Evolutionary conservation across 805 yeast species (phyloP).

Genomic region (Kodamaea hsintzibuensis): DNA sequence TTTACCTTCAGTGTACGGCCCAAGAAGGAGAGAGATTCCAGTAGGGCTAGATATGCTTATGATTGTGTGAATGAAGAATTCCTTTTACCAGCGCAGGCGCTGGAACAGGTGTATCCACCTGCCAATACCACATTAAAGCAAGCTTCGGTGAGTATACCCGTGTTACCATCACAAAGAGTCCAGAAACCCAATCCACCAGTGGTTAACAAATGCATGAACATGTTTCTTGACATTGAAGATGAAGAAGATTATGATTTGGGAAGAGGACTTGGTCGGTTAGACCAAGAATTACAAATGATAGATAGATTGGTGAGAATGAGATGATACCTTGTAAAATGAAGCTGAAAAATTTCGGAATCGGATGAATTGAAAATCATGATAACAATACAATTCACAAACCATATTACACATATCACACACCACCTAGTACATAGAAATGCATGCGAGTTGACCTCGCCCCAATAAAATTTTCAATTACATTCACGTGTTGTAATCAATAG

Average conservation of each 20-base stretch:
- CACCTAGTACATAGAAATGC: neutral
- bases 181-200: no score
- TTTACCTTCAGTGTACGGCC: slow-evolving; percentile 13
- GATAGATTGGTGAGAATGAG: slow-evolving; percentile 10
- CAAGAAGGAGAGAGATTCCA: neutral
- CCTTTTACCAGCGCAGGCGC: slow-evolving; percentile 10
- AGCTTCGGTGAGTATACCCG: slow-evolving; percentile 3
- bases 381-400: no score
- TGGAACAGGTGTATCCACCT: neutral
- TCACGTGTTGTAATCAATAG: no score
- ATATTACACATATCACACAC: neutral
- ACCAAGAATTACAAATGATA: slow-evolving; percentile 15
- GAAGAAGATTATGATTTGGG: slow-evolving; percentile 9
- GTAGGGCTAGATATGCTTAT: slow-evolving; percentile 11
- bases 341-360: no score
- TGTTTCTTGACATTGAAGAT: slow-evolving; percentile 4
- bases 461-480: neutral
- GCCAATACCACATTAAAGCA: slow-evolving; percentile 2
- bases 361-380: no score
- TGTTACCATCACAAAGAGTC: slow-evolving; percentile 8
- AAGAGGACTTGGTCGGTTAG: slow-evolving; percentile 4
- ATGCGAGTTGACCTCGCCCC: slow-evolving; percentile 1
- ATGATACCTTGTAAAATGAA: neutral
- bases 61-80: slow-evolving; percentile 17
- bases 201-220: neutral